Conservation (phyloP, 768 basidiomycete genomes). For the Leucosporidium scottii region DNA sequence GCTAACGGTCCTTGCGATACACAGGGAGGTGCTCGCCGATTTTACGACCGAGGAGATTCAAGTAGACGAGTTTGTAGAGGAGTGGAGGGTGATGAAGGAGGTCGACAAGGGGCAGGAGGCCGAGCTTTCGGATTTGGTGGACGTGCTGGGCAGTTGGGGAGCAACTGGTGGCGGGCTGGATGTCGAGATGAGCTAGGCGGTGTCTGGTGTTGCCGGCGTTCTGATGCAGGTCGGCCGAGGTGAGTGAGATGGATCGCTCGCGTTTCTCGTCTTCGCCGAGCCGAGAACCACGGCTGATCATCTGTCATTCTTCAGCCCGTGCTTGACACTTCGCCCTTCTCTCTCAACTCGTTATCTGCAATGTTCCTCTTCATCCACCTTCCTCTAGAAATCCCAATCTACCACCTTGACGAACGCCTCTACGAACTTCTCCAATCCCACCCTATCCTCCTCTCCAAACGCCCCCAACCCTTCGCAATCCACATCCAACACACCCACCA, state of each 20-base stretch:
- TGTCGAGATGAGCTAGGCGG: conserved; percentile 19
- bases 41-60: conserved; percentile 31
- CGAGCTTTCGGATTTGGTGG: conserved; percentile 25
- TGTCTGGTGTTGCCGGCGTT: neutral
- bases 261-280: neutral
- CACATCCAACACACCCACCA: conserved; percentile 56
- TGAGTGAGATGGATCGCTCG: neutral
- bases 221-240: neutral
- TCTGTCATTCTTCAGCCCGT: no score
- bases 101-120: conserved; percentile 33
- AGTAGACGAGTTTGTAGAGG: conserved; percentile 23
- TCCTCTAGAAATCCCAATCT: conserved; percentile 22
- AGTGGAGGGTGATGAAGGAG: conserved; percentile 34
- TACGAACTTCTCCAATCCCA: conserved; percentile 69
- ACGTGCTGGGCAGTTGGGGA: conserved; percentile 31
- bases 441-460: conserved; percentile 68
- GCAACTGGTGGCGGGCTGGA: conserved; percentile 9
- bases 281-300: no score
- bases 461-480: conserved; percentile 67
- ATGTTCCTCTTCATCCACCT: neutral
- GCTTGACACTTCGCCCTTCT: no score
- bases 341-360: no score
- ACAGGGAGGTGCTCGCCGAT: conserved; percentile 32
- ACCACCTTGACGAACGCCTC: conserved; percentile 18
- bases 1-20: neutral